phyloP scores from a whole-genome alignment of 2,329 filamentous ascomycete species.

The Aspergillus pseudoviridinutans region DNA sequence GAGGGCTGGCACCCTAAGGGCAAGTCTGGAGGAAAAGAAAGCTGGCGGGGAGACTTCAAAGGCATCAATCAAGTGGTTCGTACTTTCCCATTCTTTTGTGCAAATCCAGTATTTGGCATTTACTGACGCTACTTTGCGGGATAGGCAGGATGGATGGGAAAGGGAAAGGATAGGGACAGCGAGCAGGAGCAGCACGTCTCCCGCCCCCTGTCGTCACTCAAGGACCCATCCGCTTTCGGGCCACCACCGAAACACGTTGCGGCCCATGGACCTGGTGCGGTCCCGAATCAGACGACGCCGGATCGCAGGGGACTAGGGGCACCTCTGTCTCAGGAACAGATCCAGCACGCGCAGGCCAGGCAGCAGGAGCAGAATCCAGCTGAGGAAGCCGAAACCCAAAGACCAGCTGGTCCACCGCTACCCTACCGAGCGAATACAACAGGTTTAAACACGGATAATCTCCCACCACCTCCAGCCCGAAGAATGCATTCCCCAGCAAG shows the following conservation, averaged over 20 bases:
- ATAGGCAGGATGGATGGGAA: conserved; percentile 57
- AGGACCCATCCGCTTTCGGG: conserved; percentile 73
- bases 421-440: conserved; percentile 68
- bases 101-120: background rate
- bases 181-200: conserved; percentile 51
- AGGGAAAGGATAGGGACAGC: conserved; percentile 45
- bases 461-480: conserved; percentile 67
- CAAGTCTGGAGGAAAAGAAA: conserved; percentile 50
- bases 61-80: conserved; percentile 55
- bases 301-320: conserved; percentile 42
- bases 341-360: conserved; percentile 26
- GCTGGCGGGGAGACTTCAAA: conserved; percentile 54
- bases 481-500: conserved; percentile 28
- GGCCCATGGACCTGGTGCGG: conserved; percentile 44
- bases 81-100: conserved; percentile 3
- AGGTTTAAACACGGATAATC: conserved; percentile 62
- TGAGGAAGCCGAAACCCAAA: conserved; percentile 25
- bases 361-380: conserved; percentile 18
- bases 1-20: conserved; percentile 54
- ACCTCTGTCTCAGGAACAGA: conserved; percentile 38
- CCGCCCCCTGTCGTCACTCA: conserved; percentile 64
- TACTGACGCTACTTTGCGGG: conserved; percentile 22
- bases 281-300: conserved; percentile 44
- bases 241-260: conserved; percentile 69
- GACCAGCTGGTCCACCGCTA: conserved; percentile 51